These are phyloP conservation scores for Trichophyton rubrum DNA, from an alignment of 2,329 filamentous ascomycete genomes.

Conservation along the genomic window DNA sequence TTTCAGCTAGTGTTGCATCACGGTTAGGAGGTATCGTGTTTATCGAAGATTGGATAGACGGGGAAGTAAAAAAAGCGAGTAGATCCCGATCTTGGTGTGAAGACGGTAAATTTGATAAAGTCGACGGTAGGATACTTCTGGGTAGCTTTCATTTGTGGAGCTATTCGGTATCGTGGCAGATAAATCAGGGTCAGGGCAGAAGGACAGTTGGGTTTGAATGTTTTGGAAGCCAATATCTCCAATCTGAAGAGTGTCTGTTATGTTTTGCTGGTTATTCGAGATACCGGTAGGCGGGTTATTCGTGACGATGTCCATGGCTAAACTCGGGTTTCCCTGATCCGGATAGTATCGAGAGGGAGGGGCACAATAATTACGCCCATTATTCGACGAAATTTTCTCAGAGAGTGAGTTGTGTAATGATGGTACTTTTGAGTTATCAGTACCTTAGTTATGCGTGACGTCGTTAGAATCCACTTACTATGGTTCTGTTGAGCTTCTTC, in stretches of 20 bases:
- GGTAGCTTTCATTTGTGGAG: not conserved
- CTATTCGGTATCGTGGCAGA: not conserved
- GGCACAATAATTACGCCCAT: not conserved
- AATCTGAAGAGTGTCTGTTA: not conserved
- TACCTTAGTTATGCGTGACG: not conserved
- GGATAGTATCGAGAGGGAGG: no score
- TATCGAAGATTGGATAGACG: not conserved
- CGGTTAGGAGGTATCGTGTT: not conserved
- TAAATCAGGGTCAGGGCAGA: not conserved
- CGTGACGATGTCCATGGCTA: not conserved
- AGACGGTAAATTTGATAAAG: not conserved
- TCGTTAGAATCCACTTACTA: not conserved
- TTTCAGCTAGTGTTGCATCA: not conserved
- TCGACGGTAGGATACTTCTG: not conserved
- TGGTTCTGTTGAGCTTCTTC: not conserved
- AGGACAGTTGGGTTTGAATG: not conserved
- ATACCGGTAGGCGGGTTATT: not conserved
- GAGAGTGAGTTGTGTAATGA: not conserved
- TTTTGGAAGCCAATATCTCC: not conserved
- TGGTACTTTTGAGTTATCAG: not conserved
- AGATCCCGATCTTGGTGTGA: not conserved
- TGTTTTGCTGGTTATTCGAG: not conserved
- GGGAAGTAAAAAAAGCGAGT: not conserved
- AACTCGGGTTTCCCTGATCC: not conserved
- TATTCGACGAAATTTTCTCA: not conserved